Percentiles rank a stretch among this genome's conserved stretches.
These are phyloP conservation scores for Rhodomyrtus psidioides DNA, from an alignment of 441 rosid species.

Conservation along the genomic window DNA sequence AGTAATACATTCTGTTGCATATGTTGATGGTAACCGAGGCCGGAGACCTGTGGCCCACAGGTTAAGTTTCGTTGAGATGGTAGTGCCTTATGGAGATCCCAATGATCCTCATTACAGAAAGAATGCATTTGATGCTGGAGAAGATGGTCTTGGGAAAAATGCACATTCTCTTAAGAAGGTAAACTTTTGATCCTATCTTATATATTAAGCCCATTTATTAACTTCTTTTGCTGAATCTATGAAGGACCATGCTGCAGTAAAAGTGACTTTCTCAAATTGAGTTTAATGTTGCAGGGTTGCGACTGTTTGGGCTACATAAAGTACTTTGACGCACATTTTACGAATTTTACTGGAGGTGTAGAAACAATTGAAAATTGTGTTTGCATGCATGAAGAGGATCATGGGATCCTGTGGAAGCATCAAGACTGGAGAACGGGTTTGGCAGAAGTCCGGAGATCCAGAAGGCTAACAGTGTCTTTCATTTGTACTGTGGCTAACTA, in stretches of 20 bases:
- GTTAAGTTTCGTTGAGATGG: slow-evolving; percentile 49
- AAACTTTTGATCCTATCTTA: neutral
- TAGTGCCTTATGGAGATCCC: slow-evolving; percentile 48
- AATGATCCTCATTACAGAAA: slow-evolving; percentile 46
- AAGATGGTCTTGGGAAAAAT: slow-evolving; percentile 47
- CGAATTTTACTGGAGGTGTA: slow-evolving; percentile 41
- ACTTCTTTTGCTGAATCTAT: neutral
- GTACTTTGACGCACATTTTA: slow-evolving; percentile 43
- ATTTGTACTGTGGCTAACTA: slow-evolving; percentile 47
- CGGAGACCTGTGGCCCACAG: slow-evolving; percentile 44
- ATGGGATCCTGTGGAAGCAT: slow-evolving; percentile 50
- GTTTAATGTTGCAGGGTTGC: slow-evolving; percentile 25
- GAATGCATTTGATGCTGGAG: slow-evolving; percentile 49
- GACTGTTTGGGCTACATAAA: slow-evolving; percentile 43
- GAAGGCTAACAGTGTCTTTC: slow-evolving; percentile 36
- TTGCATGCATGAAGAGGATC: slow-evolving; percentile 47
- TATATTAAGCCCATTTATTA: neutral
- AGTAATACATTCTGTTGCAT: slow-evolving; percentile 35
- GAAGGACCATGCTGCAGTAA: neutral
- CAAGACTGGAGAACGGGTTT: slow-evolving; percentile 56
- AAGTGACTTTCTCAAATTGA: neutral
- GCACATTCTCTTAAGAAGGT: slow-evolving; percentile 46
- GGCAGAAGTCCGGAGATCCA: slow-evolving; percentile 41
- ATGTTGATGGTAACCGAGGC: slow-evolving; percentile 40
- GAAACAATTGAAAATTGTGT: slow-evolving; percentile 45